phyloP scores from a whole-genome alignment of 352 stramenopile species.

The Blastocystis sp. region DNA sequence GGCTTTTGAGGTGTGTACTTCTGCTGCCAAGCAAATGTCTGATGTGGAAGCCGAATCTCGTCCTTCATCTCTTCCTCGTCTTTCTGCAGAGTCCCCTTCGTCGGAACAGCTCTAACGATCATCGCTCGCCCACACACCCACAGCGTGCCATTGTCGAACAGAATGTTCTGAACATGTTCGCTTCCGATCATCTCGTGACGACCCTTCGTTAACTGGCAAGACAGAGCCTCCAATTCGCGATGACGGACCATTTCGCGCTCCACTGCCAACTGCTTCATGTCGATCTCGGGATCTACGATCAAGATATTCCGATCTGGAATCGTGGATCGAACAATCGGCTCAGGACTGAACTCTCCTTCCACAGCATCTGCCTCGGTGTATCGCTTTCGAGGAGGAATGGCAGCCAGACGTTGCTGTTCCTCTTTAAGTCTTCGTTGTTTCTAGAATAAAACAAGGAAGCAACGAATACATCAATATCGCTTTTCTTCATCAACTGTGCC shows the following conservation, averaged over 20 bases:
- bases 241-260: constrained; percentile 53
- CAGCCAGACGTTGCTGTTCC: not conserved
- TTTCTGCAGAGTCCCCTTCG: constrained; percentile 64
- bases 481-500: not conserved
- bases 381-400: not conserved
- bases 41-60: constrained; percentile 76
- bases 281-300: not conserved
- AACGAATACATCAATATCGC: not conserved
- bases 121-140: not conserved
- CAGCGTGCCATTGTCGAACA: not conserved
- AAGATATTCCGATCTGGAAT: not conserved
- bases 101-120: not conserved
- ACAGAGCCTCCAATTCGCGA: constrained; percentile 28
- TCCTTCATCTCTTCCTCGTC: constrained; percentile 71
- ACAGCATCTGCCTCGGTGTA: not conserved
- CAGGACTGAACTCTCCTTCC: not conserved
- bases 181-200: not conserved
- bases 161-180: not conserved
- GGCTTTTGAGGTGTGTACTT: constrained; percentile 95
- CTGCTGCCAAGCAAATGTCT: constrained; percentile 82
- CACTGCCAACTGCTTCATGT: not conserved
- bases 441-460: not conserved
- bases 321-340: not conserved
- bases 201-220: not conserved
- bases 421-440: constrained; percentile 1